Conservation (phyloP, 805 yeast species). For the Pichia deserticola region DNA sequence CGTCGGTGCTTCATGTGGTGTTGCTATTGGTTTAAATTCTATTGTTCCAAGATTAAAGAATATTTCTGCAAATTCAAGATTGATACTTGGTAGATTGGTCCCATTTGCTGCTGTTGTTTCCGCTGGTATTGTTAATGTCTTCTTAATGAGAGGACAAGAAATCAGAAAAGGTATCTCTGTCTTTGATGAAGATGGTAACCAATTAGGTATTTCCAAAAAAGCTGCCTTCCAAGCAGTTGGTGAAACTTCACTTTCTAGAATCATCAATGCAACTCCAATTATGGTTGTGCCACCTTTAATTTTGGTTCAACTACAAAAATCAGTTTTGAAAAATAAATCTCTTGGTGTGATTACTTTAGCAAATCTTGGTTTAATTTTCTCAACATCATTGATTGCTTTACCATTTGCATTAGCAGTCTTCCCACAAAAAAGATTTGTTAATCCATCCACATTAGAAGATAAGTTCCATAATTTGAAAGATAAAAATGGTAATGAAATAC, state of each 20-base stretch:
- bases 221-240: conserved; percentile 95
- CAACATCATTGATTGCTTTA: conserved; percentile 76
- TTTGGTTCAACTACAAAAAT: conserved; percentile 68
- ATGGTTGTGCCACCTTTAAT: conserved; percentile 94
- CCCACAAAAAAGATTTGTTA: conserved; percentile 76
- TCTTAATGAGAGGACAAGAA: conserved; percentile 93
- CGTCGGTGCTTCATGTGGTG: conserved; percentile 90
- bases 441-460: conserved; percentile 54
- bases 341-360: conserved; percentile 55
- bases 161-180: conserved; percentile 77
- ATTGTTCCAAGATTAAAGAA: conserved; percentile 78
- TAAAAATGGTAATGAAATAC: conserved; percentile 48
- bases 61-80: conserved; percentile 60
- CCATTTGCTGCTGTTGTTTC: conserved; percentile 99
- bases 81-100: conserved; percentile 75
- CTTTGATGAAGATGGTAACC: conserved; percentile 54
- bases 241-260: conserved; percentile 93
- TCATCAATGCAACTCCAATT: conserved; percentile 92
- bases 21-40: conserved; percentile 87
- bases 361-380: conserved; percentile 81
- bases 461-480: conserved; percentile 56
- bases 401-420: conserved; percentile 95
- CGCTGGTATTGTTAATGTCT: conserved; percentile 95
- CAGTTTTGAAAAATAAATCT: conserved; percentile 61
- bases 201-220: conserved; percentile 64